phyloP scores from a whole-genome alignment of 495 filamentous ascomycete species.

The Aspergillus biplanus region DNA sequence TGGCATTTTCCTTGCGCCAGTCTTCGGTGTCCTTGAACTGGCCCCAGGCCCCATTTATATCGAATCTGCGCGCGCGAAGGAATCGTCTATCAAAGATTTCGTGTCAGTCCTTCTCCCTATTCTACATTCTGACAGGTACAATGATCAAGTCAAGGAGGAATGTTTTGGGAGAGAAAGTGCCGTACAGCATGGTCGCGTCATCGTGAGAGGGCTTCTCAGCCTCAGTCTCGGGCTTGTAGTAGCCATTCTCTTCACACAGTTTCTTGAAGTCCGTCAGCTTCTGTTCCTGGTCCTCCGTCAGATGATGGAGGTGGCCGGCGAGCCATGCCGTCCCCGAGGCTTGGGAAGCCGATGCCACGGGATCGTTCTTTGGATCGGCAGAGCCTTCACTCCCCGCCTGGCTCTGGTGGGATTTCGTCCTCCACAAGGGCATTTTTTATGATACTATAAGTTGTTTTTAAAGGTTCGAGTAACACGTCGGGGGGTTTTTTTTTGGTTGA shows the following conservation, averaged over 20 bases:
- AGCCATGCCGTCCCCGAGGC: constrained; percentile 49
- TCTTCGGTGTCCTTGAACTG: constrained; percentile 91
- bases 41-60: constrained; percentile 69
- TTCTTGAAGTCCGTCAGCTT: constrained; percentile 70
- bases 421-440: constrained; percentile 38
- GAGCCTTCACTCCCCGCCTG: constrained; percentile 34
- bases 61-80: constrained; percentile 77
- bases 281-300: constrained; percentile 67
- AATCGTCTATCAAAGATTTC: constrained; percentile 60
- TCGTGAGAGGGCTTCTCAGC: constrained; percentile 65
- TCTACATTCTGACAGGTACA: background rate
- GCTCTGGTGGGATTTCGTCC: constrained; percentile 39
- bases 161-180: constrained; percentile 19
- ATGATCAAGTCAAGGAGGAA: constrained; percentile 10
- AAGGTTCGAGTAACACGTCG: background rate
- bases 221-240: constrained; percentile 58
- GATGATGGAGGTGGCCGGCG: constrained; percentile 73
- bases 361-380: constrained; percentile 42
- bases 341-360: constrained; percentile 44
- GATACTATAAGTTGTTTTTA: background rate
- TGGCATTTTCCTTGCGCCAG: constrained; percentile 79
- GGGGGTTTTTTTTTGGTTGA: background rate
- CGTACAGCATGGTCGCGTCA: constrained; percentile 81
- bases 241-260: constrained; percentile 62
- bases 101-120: background rate